phyloP scores from a whole-genome alignment of 1,284 basidiomycete genomes.

The Papiliotrema nemorosa region DNA sequence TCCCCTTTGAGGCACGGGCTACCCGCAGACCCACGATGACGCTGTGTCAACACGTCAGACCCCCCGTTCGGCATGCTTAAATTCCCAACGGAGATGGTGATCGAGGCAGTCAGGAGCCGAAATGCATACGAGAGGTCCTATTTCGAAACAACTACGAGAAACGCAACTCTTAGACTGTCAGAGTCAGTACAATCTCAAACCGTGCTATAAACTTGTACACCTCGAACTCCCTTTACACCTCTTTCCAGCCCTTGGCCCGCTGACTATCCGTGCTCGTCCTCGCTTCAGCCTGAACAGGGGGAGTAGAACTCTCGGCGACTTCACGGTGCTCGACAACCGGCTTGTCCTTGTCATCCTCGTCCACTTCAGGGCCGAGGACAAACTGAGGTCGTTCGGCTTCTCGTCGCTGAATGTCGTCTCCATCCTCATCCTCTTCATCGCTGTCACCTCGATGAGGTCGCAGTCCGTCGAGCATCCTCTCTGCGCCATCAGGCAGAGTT shows the following conservation, averaged over 20 bases:
- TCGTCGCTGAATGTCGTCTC: constrained; percentile 4
- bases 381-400: constrained; percentile 22
- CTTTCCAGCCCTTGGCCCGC: background rate
- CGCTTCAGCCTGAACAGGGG: background rate
- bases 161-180: too few relatives aligned
- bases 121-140: too few relatives aligned
- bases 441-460: constrained; percentile 24
- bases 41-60: too few relatives aligned
- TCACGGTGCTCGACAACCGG: constrained; percentile 10
- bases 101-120: too few relatives aligned
- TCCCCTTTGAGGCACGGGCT: too few relatives aligned
- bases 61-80: too few relatives aligned
- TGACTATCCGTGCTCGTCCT: background rate
- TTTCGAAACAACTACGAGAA: too few relatives aligned
- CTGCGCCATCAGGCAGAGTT: constrained; percentile 49
- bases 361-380: constrained; percentile 15
- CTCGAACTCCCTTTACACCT: background rate
- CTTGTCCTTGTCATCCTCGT: constrained; percentile 12
- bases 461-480: constrained; percentile 42
- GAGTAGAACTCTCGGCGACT: background rate
- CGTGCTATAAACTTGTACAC: too few relatives aligned
- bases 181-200: too few relatives aligned
- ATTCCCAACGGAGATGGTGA: too few relatives aligned
- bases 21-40: too few relatives aligned
- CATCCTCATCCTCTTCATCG: constrained; percentile 16